Evolutionary conservation across 495 filamentous ascomycete genomes (phyloP).

Genomic region (Penicillium bialowiezense): DNA sequence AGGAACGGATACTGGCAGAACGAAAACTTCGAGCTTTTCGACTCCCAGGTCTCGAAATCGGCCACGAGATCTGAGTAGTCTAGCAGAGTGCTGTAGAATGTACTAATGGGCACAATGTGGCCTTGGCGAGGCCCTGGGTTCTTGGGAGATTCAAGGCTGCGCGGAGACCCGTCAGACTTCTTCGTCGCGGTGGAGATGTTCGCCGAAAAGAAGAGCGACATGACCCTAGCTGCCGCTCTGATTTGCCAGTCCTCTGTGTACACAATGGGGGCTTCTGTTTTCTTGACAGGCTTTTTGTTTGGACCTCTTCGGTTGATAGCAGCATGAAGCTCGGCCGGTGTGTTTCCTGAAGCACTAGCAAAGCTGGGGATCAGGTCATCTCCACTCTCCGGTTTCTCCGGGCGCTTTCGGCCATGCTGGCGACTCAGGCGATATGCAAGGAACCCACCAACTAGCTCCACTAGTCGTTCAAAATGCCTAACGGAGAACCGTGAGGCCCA

Average conservation of each 20-base stretch:
- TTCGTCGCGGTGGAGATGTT: slow-evolving; percentile 57
- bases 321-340: slow-evolving; percentile 71
- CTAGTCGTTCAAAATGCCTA: slow-evolving; percentile 63
- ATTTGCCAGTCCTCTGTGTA: slow-evolving; percentile 94
- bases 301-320: slow-evolving; percentile 63
- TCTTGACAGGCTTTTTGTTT: slow-evolving; percentile 40
- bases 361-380: slow-evolving; percentile 70
- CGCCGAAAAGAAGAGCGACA: slow-evolving; percentile 79
- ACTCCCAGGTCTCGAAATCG: slow-evolving; percentile 90
- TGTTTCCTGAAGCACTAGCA: slow-evolving; percentile 55
- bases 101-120: slow-evolving; percentile 70
- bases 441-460: slow-evolving; percentile 76
- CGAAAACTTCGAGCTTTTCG: slow-evolving; percentile 68
- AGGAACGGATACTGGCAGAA: slow-evolving; percentile 97
- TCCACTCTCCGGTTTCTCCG: slow-evolving; percentile 50
- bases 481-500: slow-evolving; percentile 79
- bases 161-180: slow-evolving; percentile 25
- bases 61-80: slow-evolving; percentile 83
- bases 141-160: slow-evolving; percentile 21
- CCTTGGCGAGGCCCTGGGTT: slow-evolving; percentile 50
- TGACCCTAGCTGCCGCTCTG: slow-evolving; percentile 73
- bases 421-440: slow-evolving; percentile 77
- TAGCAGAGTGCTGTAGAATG: slow-evolving; percentile 84
- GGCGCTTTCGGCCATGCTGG: slow-evolving; percentile 66
- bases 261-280: slow-evolving; percentile 50